phyloP scores from a whole-genome alignment of 2,329 filamentous ascomycete genomes.

The Aspergillus quadrilineatus region DNA sequence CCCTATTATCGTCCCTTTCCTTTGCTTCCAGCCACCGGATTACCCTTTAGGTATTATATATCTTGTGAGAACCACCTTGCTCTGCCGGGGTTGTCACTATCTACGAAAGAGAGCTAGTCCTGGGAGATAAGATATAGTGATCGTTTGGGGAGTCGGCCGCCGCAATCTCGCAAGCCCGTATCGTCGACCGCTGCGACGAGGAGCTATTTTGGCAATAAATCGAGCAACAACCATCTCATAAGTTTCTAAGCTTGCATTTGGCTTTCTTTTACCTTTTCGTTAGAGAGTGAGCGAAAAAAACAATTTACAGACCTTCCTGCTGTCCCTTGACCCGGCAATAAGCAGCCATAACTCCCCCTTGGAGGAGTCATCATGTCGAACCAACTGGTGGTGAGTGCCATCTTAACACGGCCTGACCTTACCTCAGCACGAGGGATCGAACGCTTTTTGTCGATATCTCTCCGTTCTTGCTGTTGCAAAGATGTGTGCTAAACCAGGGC shows the following conservation, averaged over 20 bases:
- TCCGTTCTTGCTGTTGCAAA: constrained; percentile 13
- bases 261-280: constrained; percentile 8
- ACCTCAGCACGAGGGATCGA: constrained; percentile 9
- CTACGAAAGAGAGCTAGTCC: constrained; percentile 10
- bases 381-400: constrained; percentile 48
- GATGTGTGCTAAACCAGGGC: constrained; percentile 29
- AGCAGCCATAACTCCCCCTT: constrained; percentile 14
- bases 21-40: neutral
- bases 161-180: constrained; percentile 20
- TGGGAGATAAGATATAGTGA: constrained; percentile 18
- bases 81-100: constrained; percentile 7
- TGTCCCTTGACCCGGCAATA: constrained; percentile 9
- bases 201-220: constrained; percentile 17
- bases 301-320: constrained; percentile 6
- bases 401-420: constrained; percentile 22
- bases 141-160: constrained; percentile 15
- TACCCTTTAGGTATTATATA: neutral
- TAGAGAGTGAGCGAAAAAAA: constrained; percentile 14
- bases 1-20: constrained; percentile 5
- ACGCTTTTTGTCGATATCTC: constrained; percentile 4
- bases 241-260: neutral
- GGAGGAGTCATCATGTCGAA: constrained; percentile 44
- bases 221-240: constrained; percentile 12
- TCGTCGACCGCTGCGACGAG: constrained; percentile 22
- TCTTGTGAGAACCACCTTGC: neutral